phyloP scores from a whole-genome alignment of 2,329 filamentous ascomycete genomes.

The Capronia epimyces region DNA sequence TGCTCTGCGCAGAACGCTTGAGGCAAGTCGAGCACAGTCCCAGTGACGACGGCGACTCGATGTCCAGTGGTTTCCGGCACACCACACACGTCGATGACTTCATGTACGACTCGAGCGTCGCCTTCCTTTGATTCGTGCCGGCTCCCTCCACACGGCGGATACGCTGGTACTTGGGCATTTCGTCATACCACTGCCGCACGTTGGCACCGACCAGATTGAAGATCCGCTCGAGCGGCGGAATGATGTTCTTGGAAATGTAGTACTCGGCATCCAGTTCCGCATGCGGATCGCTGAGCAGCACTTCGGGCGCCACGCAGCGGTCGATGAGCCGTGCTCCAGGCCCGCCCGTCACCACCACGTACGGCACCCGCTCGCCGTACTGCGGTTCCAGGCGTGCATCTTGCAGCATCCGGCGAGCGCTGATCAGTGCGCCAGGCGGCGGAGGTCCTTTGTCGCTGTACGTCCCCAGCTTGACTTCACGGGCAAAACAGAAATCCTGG shows the following conservation, averaged over 20 bases:
- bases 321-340: conserved; percentile 82
- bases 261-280: conserved; percentile 87
- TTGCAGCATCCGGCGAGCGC: conserved; percentile 75
- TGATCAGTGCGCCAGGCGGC: conserved; percentile 83
- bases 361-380: conserved; percentile 90
- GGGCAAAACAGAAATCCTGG: conserved; percentile 93
- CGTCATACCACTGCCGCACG: conserved; percentile 85
- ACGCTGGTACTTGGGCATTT: conserved; percentile 87
- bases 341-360: conserved; percentile 83
- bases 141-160: conserved; percentile 57
- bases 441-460: conserved; percentile 76
- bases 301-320: conserved; percentile 82
- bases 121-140: conserved; percentile 36
- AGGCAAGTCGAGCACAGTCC: conserved; percentile 35
- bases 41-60: conserved; percentile 27
- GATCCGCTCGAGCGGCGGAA: conserved; percentile 90
- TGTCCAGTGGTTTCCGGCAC: conserved; percentile 59
- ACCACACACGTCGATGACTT: conserved; percentile 71
- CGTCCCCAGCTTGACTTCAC: conserved; percentile 81
- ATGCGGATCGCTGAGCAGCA: conserved; percentile 68
- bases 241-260: conserved; percentile 93
- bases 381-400: conserved; percentile 86
- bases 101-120: conserved; percentile 93
- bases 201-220: conserved; percentile 95
- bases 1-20: conserved; percentile 47